Conservation (phyloP, 1,284 basidiomycete genomes). For the Cryptococcus wingfieldii region DNA sequence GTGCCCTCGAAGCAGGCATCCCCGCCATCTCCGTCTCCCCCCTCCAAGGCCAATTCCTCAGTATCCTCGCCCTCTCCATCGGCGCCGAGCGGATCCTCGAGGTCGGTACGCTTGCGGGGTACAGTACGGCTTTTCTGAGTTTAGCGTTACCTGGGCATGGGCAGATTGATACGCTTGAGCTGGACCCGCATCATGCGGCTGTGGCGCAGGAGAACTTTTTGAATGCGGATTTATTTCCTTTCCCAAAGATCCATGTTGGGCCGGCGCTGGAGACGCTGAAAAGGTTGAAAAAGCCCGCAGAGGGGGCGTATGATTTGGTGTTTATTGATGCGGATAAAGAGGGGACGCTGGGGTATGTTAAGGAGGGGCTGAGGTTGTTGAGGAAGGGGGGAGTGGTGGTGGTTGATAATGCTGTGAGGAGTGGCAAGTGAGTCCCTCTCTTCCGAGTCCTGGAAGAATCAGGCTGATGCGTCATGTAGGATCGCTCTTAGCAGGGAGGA, state of each 20-base stretch:
- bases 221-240: conserved; percentile 37
- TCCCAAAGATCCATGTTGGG: conserved; percentile 39
- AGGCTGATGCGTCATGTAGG: neutral
- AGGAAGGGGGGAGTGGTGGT: conserved; percentile 37
- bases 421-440: conserved; percentile 28
- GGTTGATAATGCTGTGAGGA: conserved; percentile 38
- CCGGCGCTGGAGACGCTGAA: conserved; percentile 29
- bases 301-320: conserved; percentile 37
- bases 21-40: conserved; percentile 32
- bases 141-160: conserved; percentile 32
- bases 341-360: conserved; percentile 33
- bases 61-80: conserved; percentile 29
- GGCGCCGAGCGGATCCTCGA: conserved; percentile 37
- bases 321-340: conserved; percentile 46
- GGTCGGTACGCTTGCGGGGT: conserved; percentile 42
- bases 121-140: conserved; percentile 38
- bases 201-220: conserved; percentile 38
- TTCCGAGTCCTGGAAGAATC: neutral
- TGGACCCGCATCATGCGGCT: conserved; percentile 28
- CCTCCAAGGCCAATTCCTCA: conserved; percentile 39
- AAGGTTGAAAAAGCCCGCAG: conserved; percentile 8
- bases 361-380: conserved; percentile 30
- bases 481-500: conserved; percentile 21
- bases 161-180: conserved; percentile 42
- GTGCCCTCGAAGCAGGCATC: conserved; percentile 31